A percentile compares a stretch with the other conserved stretches of the same genome.
These are phyloP conservation scores for Bretschneidera sinensis DNA, from an alignment of 345 rosid genomes.

Conservation along the genomic window DNA sequence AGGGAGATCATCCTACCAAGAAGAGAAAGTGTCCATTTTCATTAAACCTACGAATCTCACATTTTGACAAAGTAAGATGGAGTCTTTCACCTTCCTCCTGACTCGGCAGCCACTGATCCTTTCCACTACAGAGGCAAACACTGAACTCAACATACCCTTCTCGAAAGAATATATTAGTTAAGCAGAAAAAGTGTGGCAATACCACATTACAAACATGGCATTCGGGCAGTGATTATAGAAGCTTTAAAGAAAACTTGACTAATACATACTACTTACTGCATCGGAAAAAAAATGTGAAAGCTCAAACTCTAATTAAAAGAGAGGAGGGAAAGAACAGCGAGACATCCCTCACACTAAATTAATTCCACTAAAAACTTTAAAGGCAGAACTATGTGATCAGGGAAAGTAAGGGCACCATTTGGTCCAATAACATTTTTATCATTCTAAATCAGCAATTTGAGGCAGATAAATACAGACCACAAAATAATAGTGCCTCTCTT, in stretches of 20 bases:
- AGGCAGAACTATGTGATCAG: neutral
- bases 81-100: constrained; percentile 57
- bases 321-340: too few relatives aligned
- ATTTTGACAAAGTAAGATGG: constrained; percentile 28
- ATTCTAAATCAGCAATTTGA: neutral
- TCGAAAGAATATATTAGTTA: too few relatives aligned
- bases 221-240: neutral
- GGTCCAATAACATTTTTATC: neutral
- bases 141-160: neutral
- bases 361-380: neutral
- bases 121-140: constrained; percentile 39
- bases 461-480: neutral
- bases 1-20: constrained; percentile 44
- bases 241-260: neutral
- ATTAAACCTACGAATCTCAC: constrained; percentile 44
- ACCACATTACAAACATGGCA: neutral
- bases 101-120: constrained; percentile 61
- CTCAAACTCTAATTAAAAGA: neutral
- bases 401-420: neutral
- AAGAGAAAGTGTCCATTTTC: constrained; percentile 74
- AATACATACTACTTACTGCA: too few relatives aligned
- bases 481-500: too few relatives aligned
- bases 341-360: too few relatives aligned
- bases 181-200: neutral
- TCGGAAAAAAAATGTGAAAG: neutral